A percentile compares a stretch with the other conserved stretches of the same genome.
Evolutionary conservation across 2,329 filamentous ascomycete genomes (phyloP).

Genomic region (Alternaria angustiovoidea): DNA sequence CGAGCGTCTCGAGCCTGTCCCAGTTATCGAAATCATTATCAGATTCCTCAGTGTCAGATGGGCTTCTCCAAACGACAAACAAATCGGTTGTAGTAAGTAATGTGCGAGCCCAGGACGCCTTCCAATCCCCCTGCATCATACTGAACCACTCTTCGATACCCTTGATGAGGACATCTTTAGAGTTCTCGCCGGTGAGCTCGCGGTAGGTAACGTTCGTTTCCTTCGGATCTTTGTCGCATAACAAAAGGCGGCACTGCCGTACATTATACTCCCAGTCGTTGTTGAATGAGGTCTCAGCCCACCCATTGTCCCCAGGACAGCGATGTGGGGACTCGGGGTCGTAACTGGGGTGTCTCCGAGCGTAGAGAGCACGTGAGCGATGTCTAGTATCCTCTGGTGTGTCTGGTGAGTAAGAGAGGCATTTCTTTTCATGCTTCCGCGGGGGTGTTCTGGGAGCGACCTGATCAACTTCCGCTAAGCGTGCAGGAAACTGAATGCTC

Average conservation of each 20-base stretch:
- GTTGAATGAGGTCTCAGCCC: conserved; percentile 17
- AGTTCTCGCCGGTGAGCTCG: conserved; percentile 9
- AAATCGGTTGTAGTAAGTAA: conserved; percentile 10
- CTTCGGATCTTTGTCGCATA: neutral
- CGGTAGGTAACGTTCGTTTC: conserved; percentile 10
- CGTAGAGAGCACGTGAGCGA: neutral
- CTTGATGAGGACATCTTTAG: conserved; percentile 8
- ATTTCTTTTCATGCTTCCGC: too few relatives aligned
- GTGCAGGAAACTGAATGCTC: neutral
- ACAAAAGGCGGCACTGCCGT: conserved; percentile 22
- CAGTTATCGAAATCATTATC: conserved; percentile 14
- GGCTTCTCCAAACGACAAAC: conserved; percentile 13
- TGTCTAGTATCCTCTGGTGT: conserved; percentile 19
- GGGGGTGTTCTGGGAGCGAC: neutral
- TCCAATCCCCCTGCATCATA: neutral
- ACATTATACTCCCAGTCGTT: conserved; percentile 17
- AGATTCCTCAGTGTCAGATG: neutral
- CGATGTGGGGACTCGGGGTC: conserved; percentile 19
- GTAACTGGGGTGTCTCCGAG: conserved; percentile 3
- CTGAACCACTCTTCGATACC: conserved; percentile 6
- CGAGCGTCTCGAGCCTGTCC: conserved; percentile 1
- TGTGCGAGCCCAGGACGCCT: neutral
- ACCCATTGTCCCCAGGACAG: conserved; percentile 14
- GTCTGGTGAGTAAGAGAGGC: conserved; percentile 5
- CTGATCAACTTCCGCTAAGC: neutral